Conservation (phyloP, 176 grass and related monocot species). For the Saccharum spontaneum region DNA sequence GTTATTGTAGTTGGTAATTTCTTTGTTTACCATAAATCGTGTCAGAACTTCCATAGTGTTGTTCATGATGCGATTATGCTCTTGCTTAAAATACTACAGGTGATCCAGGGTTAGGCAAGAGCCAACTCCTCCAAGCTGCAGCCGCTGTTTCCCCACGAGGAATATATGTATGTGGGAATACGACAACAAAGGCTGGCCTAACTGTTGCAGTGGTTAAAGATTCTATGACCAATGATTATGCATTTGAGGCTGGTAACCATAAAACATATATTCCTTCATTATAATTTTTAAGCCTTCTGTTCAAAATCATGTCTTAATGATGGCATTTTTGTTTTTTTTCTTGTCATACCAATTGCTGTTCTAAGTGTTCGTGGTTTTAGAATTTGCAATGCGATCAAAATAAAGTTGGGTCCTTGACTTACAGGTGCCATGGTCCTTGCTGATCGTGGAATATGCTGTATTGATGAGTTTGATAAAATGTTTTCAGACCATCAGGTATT, state of each 20-base stretch:
- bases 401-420: slow-evolving; percentile 1
- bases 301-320: background rate
- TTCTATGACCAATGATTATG: slow-evolving; percentile 95
- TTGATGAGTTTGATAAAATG: slow-evolving; percentile 99
- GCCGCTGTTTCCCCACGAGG: slow-evolving; percentile 80
- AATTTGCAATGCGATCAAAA: slow-evolving; percentile 6
- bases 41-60: background rate
- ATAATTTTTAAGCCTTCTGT: background rate
- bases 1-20: slow-evolving; percentile 79
- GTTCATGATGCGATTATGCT: slow-evolving; percentile 11
- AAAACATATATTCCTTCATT: background rate
- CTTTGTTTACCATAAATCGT: slow-evolving; percentile 20
- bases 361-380: background rate
- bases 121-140: slow-evolving; percentile 88
- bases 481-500: slow-evolving; percentile 85
- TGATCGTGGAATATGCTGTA: slow-evolving; percentile 90
- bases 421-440: slow-evolving; percentile 96
- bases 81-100: slow-evolving; percentile 44
- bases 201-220: slow-evolving; percentile 98
- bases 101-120: slow-evolving; percentile 93
- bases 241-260: slow-evolving; percentile 91
- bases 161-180: slow-evolving; percentile 95
- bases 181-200: slow-evolving; percentile 92
- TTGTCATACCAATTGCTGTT: slow-evolving; percentile 12
- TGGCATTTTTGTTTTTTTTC: background rate